Evolutionary conservation across 2,329 filamentous ascomycete genomes (phyloP).

Genomic region (Fusarium chlamydosporum): DNA sequence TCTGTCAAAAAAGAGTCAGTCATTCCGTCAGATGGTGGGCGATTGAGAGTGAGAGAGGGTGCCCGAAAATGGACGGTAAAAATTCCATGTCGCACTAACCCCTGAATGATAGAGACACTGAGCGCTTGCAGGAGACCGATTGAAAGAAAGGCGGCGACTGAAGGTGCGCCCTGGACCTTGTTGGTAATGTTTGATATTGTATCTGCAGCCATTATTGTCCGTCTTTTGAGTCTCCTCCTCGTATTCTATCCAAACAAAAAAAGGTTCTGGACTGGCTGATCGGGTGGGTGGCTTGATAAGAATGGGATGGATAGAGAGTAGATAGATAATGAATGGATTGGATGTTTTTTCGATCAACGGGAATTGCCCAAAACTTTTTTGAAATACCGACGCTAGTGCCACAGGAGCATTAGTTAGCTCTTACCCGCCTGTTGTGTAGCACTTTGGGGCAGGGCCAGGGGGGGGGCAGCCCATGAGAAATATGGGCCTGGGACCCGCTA

Average conservation of each 20-base stretch:
- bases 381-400: constrained; percentile 10
- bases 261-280: no score
- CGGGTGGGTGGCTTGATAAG: no score
- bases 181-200: constrained; percentile 6
- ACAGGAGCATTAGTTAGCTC: background rate
- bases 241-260: no score
- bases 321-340: no score
- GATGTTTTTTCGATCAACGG: background rate
- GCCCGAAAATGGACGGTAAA: background rate
- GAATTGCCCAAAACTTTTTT: constrained; percentile 1
- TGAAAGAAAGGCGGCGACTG: background rate
- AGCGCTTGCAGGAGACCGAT: constrained; percentile 10
- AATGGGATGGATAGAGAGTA: no score
- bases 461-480: background rate
- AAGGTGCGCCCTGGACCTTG: constrained; percentile 1
- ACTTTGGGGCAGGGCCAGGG: background rate
- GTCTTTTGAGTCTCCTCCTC: background rate
- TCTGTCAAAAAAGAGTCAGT: background rate
- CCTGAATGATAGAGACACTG: background rate
- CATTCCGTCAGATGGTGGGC: no score
- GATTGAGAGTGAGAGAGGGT: no score
- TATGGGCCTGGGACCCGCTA: background rate
- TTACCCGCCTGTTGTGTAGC: background rate
- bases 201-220: background rate
- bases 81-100: background rate